Base-by-base conservation (phyloP, 148 eudicot species). In the Fagopyrum homotropicum region DNA sequence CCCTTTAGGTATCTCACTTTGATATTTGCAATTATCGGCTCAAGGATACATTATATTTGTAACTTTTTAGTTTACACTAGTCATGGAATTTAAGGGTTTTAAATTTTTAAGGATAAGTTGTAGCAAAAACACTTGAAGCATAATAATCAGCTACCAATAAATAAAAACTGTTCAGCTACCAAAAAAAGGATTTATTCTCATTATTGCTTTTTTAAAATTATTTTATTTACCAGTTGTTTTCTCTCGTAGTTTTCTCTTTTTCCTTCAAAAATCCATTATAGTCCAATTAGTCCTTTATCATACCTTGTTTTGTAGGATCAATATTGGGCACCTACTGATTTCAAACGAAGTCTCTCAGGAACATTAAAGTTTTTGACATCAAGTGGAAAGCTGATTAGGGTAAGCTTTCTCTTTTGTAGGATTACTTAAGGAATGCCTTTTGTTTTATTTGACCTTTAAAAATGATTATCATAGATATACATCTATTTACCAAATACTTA, bases 261-360 rank as follows among this genome's bases (percentile, higher is more conserved):
- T 73, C 48, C 45, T 1, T 7, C 19, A 5, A 15, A 72, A 3
- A 26, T 29, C 40, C 11, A 48, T 59, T 30, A 15, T 16, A 4
- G 74, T 11, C 69, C 17, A 46, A 50, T 19, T 54, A 55, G 49
- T 29, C 69, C 60, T 14, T 75, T 45, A 66, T 47, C 59, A 29
- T 52, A 22, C 10, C 19, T 7, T 73, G 8, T 45, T 79, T 35
- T 84, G 78, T 77, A 95, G 98, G 98, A 95, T 72, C 96, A 95
- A 85, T 95, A 92, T 81, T 95, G 97, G 98, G 91, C 97, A 55
- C 98, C 97, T 81, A 88, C 96, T 78, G 95, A 95, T 81, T 92
- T 95, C 69, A 95, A 90, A 79, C 83, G 96, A 74, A 85, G 89
- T 44, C 77, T 95, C 63, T 92, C 97, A 47, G 88, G 92, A 43